phyloP scores from a whole-genome alignment of 139 green algal genomes.

The Chlorella sp. region DNA sequence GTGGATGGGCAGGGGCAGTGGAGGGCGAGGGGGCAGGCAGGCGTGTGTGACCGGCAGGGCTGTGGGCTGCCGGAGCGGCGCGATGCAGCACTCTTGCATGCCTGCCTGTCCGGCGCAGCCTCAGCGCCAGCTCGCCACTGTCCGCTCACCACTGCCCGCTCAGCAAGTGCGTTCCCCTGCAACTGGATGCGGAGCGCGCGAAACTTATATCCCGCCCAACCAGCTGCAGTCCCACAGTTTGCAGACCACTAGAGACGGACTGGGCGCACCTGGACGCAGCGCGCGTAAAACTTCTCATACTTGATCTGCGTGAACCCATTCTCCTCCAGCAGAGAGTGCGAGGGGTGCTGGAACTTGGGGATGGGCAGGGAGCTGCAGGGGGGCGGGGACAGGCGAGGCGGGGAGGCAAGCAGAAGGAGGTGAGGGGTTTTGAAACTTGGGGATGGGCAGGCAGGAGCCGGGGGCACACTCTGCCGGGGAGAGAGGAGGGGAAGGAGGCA shows the following conservation, averaged over 20 bases:
- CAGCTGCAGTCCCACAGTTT: too few relatives aligned
- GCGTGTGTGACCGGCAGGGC: neutral
- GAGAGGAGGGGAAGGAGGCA: neutral
- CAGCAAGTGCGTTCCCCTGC: too few relatives aligned
- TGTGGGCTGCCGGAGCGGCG: too few relatives aligned
- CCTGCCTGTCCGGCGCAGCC: too few relatives aligned
- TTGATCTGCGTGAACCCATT: slow-evolving; percentile 95
- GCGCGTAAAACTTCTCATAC: slow-evolving; percentile 89
- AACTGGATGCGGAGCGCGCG: neutral
- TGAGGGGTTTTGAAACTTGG: too few relatives aligned
- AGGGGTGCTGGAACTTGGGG: slow-evolving; percentile 91
- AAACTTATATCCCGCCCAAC: too few relatives aligned
- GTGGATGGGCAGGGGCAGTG: neutral
- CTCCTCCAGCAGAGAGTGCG: slow-evolving; percentile 91
- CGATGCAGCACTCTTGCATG: neutral
- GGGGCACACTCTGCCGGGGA: too few relatives aligned
- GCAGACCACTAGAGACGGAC: too few relatives aligned
- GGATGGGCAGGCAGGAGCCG: too few relatives aligned
- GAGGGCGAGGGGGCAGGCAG: neutral
- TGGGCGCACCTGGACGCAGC: slow-evolving; percentile 70
- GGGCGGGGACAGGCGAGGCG: neutral
- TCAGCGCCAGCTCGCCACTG: too few relatives aligned
- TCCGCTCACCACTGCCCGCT: too few relatives aligned
- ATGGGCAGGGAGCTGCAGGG: slow-evolving; percentile 60
- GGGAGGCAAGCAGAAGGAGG: neutral